A percentile compares a stretch with the other conserved stretches of the same genome.
phyloP scores from a whole-genome alignment of 768 basidiomycete genomes.

The Suillus americanus region DNA sequence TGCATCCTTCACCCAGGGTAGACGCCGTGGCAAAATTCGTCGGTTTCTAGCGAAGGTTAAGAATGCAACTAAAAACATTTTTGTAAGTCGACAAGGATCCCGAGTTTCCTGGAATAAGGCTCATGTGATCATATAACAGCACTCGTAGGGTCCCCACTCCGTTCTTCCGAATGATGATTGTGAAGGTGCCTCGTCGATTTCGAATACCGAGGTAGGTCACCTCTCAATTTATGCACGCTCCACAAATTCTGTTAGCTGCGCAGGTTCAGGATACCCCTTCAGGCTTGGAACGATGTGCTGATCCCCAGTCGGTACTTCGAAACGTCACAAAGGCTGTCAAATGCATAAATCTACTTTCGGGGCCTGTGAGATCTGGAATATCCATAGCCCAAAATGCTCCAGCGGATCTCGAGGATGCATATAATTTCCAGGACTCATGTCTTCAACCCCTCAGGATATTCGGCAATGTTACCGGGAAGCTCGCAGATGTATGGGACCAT shows the following conservation, averaged over 20 bases:
- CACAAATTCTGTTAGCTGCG: neutral
- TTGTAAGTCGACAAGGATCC: neutral
- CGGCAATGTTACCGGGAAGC: neutral
- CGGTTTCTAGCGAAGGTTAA: neutral
- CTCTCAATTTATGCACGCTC: neutral
- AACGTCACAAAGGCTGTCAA: no score
- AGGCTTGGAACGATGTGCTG: neutral
- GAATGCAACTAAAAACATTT: neutral
- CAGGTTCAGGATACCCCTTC: neutral
- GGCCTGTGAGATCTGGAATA: no score
- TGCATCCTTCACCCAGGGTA: neutral
- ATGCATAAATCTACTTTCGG: fast-evolving
- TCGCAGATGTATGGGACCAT: neutral
- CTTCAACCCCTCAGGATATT: conserved; percentile 1
- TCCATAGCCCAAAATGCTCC: no score
- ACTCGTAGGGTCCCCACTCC: neutral
- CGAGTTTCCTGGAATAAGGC: no score
- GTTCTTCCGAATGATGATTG: neutral
- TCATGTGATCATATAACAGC: neutral
- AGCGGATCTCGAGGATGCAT: no score
- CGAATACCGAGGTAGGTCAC: neutral
- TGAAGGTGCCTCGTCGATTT: neutral
- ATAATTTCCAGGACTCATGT: no score
- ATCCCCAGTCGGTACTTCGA: no score
- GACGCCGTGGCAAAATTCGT: neutral